Percentiles rank a stretch among this genome's conserved stretches.
Evolutionary conservation across 306 rosid species (phyloP).

Genomic region (Carpinus viminea): DNA sequence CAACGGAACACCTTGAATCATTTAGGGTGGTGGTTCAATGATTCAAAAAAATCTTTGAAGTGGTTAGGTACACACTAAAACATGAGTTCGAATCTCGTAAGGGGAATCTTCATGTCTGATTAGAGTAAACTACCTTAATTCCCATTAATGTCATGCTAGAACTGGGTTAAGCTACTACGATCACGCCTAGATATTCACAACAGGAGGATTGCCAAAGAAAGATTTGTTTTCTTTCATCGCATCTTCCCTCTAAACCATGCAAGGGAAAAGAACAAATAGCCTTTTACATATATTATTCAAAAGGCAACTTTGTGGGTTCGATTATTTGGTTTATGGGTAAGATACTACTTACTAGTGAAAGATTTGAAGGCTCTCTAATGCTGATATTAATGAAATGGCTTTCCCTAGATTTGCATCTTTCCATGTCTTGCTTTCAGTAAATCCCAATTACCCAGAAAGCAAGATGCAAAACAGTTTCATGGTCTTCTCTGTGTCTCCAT

Average conservation of each 20-base stretch:
- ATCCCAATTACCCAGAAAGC: background rate
- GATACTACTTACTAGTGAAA: too few species aligned
- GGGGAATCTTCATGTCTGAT: too few species aligned
- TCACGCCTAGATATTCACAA: too few species aligned
- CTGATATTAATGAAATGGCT: background rate
- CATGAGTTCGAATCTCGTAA: too few species aligned
- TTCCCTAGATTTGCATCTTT: background rate
- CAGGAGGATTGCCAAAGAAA: background rate
- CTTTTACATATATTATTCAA: background rate
- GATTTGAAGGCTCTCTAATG: background rate
- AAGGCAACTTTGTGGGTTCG: background rate
- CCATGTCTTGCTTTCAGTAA: background rate
- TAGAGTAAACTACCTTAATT: too few species aligned
- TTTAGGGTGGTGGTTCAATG: too few species aligned
- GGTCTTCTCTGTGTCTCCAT: background rate
- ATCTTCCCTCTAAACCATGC: background rate
- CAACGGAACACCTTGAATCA: background rate
- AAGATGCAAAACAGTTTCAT: background rate
- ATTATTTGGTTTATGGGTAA: too few species aligned
- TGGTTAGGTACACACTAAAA: too few species aligned
- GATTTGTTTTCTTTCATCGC: background rate
- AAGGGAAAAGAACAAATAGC: background rate
- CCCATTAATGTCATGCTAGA: too few species aligned
- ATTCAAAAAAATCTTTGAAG: too few species aligned
- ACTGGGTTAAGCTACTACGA: too few species aligned